Percentiles rank a stretch among this genome's conserved stretches.
These are phyloP conservation scores for Phytophthora pinifolia DNA, from an alignment of 352 stramenopile genomes.

Conservation along the genomic window DNA sequence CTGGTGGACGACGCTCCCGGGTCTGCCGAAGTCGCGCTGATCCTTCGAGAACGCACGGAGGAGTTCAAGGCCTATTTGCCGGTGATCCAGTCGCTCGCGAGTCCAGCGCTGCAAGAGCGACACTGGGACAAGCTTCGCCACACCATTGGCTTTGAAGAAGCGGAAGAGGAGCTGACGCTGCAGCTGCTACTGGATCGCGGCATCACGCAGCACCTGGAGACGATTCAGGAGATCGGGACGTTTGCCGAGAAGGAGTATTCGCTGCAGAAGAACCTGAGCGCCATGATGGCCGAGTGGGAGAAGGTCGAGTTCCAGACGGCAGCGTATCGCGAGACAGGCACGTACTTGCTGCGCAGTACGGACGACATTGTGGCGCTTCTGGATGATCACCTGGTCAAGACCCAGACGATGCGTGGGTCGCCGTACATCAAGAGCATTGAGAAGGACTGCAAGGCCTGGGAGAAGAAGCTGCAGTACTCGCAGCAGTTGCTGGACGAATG, in stretches of 20 bases:
- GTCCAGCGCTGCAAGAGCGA: slow-evolving; percentile 89
- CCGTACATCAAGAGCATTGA: slow-evolving; percentile 95
- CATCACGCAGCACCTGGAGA: slow-evolving; percentile 88
- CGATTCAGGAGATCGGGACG: slow-evolving; percentile 88
- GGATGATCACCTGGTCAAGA: slow-evolving; percentile 95
- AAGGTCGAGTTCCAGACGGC: slow-evolving; percentile 93
- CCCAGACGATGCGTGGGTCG: slow-evolving; percentile 94
- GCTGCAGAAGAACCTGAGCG: slow-evolving; percentile 91
- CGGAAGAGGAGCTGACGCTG: slow-evolving; percentile 85
- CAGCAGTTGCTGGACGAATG: slow-evolving; percentile 94
- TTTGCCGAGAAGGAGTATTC: slow-evolving; percentile 96
- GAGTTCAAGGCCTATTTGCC: slow-evolving; percentile 92
- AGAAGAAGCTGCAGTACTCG: slow-evolving; percentile 88
- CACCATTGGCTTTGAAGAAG: slow-evolving; percentile 88
- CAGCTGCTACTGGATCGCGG: slow-evolving; percentile 78
- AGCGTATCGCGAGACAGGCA: slow-evolving; percentile 92
- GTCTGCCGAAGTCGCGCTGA: slow-evolving; percentile 85
- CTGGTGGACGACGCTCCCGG: slow-evolving; percentile 88
- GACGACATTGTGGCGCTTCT: slow-evolving; percentile 93
- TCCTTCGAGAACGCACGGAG: slow-evolving; percentile 89
- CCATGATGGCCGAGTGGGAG: slow-evolving; percentile 95
- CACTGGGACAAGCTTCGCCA: slow-evolving; percentile 92
- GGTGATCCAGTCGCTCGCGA: slow-evolving; percentile 92
- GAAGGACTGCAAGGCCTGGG: slow-evolving; percentile 88
- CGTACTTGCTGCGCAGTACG: slow-evolving; percentile 82